Percentiles rank a stretch among this genome's conserved stretches.
Evolutionary conservation across 2,329 filamentous ascomycete genomes (phyloP).

Genomic region (Fusarium gaditjirri): DNA sequence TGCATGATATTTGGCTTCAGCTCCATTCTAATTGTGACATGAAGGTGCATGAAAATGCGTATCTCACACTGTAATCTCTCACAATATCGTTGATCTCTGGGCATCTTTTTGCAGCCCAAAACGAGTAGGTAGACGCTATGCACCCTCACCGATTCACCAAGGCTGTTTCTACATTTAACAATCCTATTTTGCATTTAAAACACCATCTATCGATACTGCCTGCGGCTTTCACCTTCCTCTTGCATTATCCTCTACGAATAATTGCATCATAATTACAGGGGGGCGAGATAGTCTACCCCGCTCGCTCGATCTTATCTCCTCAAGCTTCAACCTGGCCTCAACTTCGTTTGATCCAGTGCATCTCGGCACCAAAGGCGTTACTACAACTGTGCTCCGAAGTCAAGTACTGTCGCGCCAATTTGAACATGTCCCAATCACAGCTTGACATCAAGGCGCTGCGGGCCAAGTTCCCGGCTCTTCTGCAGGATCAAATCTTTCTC

Average conservation of each 20-base stretch:
- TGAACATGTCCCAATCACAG: slow-evolving; percentile 27
- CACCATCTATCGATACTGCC: rapidly evolving
- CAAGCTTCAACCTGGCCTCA: not conserved
- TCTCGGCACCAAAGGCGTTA: no score
- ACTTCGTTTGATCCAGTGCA: rapidly evolving
- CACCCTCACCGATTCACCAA: rapidly evolving
- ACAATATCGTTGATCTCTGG: not conserved
- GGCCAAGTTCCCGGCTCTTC: slow-evolving; percentile 74
- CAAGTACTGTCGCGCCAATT: rapidly evolving
- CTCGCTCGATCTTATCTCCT: not conserved
- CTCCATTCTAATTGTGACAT: rapidly evolving
- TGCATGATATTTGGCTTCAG: not conserved
- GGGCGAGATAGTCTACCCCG: slow-evolving; percentile 1
- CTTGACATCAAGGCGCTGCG: slow-evolving; percentile 42
- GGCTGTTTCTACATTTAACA: rapidly evolving
- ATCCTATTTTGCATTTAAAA: rapidly evolving
- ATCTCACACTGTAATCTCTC: not conserved
- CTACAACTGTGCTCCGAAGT: rapidly evolving
- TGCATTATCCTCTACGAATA: not conserved
- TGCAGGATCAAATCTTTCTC: slow-evolving; percentile 75
- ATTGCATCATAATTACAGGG: slow-evolving; percentile 11
- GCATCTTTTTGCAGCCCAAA: no score
- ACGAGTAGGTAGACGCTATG: not conserved
- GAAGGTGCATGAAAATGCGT: rapidly evolving
- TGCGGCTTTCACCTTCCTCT: not conserved